Evolutionary conservation across 78 protist genomes (phyloP), one percentile per base, ranked within the genome.

Genomic region (Dictyostelium intermedium): DNA sequence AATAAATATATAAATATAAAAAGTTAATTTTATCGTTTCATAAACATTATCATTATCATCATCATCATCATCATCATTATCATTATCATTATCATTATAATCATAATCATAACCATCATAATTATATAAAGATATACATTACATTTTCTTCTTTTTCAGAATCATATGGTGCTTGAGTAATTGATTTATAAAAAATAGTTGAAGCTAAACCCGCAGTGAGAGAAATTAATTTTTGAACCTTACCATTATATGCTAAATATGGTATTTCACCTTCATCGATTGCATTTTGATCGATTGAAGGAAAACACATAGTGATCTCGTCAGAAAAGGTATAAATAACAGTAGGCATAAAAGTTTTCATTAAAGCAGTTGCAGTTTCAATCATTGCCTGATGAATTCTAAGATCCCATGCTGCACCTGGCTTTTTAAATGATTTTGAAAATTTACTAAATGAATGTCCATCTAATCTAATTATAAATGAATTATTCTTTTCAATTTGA

Each of bases 331-430:
- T 87, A 14, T 94, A 94, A 45, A 86, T 70, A 9, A 83, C 30
- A 20, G 80, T 9, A 14, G 96, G 92, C 7, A n/a, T 13, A 56
- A 87, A 94, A 14, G 73, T 61, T 47, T 74, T 85, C 66, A 87
- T 35, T 53, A 94, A 77, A 7, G 25, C 84, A 25, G 45, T 53
- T 16, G 96, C 82, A 16, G 93, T 82, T 53, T 94, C 83, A 25
- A 87, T 10, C 96, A 94, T 94, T 60, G 96, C 96, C 60, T 94
- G 72, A 39, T 92, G 96, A 37, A 92, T 83, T 63, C 96, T 66
- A 16, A 80, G 23, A 70, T 94, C 96, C 87, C 86, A 94, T 39
- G 96, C 93, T n/a, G 27, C 5, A 27, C 74, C 74, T 9, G 74
- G 35, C 30, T 86, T 86, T 7, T 37, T 53, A 77, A 94, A 94